phyloP scores from a whole-genome alignment of 345 rosid species.

The Isatis tinctoria region DNA sequence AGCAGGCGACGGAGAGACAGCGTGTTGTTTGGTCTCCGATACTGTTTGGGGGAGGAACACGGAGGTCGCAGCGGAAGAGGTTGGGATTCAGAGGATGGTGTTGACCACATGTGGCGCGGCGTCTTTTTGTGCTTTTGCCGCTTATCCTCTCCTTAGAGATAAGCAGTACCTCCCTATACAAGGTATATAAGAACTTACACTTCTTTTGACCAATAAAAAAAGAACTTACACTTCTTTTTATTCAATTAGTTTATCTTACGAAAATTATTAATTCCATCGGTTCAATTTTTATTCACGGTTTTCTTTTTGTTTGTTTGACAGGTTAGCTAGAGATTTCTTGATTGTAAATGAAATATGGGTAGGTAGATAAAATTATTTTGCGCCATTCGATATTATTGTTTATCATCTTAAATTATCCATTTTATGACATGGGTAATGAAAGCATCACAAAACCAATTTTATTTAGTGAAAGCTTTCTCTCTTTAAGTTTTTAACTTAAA shows the following conservation, averaged over 20 bases:
- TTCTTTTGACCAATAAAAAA: too few relatives aligned
- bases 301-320: neutral
- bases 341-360: neutral
- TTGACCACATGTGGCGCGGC: slow-evolving; percentile 35
- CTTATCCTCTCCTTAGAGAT: slow-evolving; percentile 16
- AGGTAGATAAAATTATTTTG: neutral
- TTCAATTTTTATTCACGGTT: neutral
- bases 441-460: neutral
- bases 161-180: slow-evolving; percentile 28
- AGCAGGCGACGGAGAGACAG: slow-evolving; percentile 22
- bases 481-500: neutral
- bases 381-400: neutral
- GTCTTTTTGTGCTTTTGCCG: slow-evolving; percentile 23
- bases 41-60: slow-evolving; percentile 36
- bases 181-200: slow-evolving; percentile 20
- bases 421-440: neutral
- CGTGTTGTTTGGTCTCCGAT: slow-evolving; percentile 51
- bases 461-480: neutral
- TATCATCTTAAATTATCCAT: neutral
- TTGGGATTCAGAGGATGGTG: slow-evolving; percentile 42
- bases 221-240: neutral
- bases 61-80: slow-evolving; percentile 39
- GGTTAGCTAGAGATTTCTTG: neutral
- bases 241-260: neutral
- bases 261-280: neutral